Conservation (phyloP, 495 filamentous ascomycete genomes). For the Evernia prunastri region DNA sequence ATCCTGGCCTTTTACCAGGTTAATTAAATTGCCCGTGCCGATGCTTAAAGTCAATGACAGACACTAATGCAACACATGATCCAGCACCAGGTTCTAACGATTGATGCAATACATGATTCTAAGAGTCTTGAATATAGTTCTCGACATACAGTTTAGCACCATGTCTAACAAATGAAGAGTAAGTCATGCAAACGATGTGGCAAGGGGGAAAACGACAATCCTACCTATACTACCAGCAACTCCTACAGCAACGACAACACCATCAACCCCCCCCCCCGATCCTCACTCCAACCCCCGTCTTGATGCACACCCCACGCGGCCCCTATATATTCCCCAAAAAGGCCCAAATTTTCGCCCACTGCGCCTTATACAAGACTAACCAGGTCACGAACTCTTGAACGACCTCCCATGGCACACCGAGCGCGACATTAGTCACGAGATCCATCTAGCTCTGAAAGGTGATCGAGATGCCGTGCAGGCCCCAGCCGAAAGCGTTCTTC, state of each 20-base stretch:
- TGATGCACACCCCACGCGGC: neutral
- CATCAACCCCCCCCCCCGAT: neutral
- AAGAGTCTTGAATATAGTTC: neutral
- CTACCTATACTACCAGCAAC: neutral
- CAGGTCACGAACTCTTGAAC: neutral
- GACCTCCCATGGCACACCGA: neutral
- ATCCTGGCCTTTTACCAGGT: neutral
- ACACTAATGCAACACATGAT: neutral
- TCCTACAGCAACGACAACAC: neutral
- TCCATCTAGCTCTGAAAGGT: neutral
- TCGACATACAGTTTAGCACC: too few species aligned
- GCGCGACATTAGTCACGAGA: neutral
- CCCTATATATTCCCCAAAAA: neutral
- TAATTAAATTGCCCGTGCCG: too few species aligned
- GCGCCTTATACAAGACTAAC: neutral
- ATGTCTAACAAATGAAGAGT: too few species aligned
- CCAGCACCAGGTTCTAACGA: too few species aligned
- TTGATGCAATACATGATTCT: neutral
- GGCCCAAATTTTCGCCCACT: neutral
- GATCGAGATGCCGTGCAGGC: neutral
- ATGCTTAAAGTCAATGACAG: neutral
- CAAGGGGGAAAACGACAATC: neutral
- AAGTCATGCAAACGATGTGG: neutral
- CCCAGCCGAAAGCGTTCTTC: neutral
- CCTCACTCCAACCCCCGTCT: neutral